Conservation (phyloP, 768 basidiomycete species). For the Pilatotrama ljubarskyi region DNA sequence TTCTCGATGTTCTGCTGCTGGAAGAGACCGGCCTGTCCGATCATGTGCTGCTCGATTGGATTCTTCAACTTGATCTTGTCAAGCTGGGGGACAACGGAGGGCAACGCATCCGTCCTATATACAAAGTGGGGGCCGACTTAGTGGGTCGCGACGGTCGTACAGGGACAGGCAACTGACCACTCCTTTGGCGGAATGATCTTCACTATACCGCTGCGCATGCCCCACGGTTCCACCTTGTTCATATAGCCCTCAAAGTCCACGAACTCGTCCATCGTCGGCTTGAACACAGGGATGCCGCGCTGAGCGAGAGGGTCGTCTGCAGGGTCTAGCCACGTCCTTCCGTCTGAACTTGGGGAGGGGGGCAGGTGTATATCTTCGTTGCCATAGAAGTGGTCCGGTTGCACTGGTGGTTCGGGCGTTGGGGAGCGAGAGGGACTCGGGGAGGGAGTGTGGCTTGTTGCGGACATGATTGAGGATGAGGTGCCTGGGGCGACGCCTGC, state of each 20-base stretch:
- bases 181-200: conserved; percentile 95
- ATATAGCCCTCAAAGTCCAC: conserved; percentile 90
- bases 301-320: conserved; percentile 76
- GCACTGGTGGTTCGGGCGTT: conserved; percentile 43
- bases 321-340: conserved; percentile 71
- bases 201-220: conserved; percentile 85
- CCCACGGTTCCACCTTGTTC: conserved; percentile 87
- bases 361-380: conserved; percentile 44
- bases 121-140: conserved; percentile 19
- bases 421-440: conserved; percentile 56
- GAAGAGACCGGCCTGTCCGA: conserved; percentile 83
- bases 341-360: conserved; percentile 64
- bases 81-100: conserved; percentile 70
- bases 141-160: conserved; percentile 18
- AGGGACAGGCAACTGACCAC: conserved; percentile 58
- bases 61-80: conserved; percentile 74
- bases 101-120: conserved; percentile 71
- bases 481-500: too few species aligned
- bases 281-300: conserved; percentile 96
- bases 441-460: conserved; percentile 32
- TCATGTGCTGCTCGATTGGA: conserved; percentile 94
- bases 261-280: conserved; percentile 90
- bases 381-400: conserved; percentile 86
- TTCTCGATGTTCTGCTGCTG: conserved; percentile 91
- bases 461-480: conserved; percentile 21